Percentiles rank a stretch among this genome's conserved stretches.
Conservation (phyloP, 768 basidiomycete genomes). For the Kwoniella pini region DNA sequence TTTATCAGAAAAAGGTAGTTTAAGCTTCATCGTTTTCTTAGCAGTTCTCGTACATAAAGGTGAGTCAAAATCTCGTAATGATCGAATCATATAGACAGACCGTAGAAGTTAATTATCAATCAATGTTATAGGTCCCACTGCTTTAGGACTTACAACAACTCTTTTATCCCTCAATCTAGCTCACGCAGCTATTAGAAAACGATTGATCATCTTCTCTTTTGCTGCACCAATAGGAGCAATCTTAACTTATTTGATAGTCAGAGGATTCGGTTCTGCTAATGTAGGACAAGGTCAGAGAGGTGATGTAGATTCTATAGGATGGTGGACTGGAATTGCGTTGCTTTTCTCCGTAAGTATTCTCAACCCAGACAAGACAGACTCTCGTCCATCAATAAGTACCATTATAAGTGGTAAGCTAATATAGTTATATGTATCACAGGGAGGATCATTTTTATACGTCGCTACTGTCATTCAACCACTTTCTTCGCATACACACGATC, state of each 20-base stretch:
- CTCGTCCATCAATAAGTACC: background rate
- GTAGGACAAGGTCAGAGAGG: conserved; percentile 20
- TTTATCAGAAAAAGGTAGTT: conserved; percentile 52
- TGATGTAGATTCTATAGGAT: conserved; percentile 46
- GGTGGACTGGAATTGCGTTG: conserved; percentile 74
- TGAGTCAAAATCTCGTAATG: no score
- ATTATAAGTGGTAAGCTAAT: background rate
- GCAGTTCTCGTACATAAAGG: conserved; percentile 91
- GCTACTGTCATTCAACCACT: conserved; percentile 84
- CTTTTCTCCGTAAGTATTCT: conserved; percentile 82
- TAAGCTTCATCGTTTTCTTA: conserved; percentile 84
- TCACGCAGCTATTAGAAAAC: conserved; percentile 67
- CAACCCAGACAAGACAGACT: no score
- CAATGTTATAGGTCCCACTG: conserved; percentile 71
- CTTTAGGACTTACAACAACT: conserved; percentile 81
- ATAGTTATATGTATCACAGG: conserved; percentile 55
- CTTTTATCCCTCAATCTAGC: conserved; percentile 76
- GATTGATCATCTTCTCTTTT: conserved; percentile 74
- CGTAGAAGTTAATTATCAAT: background rate
- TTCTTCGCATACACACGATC: conserved; percentile 46
- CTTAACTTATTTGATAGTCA: conserved; percentile 69
- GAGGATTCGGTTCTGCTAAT: conserved; percentile 43
- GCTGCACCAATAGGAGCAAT: conserved; percentile 84
- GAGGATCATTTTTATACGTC: conserved; percentile 91
- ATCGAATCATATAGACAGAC: no score